Base-by-base conservation (phyloP, 2,329 filamentous ascomycete species). In the Aaosphaeria pasadenensis region DNA sequence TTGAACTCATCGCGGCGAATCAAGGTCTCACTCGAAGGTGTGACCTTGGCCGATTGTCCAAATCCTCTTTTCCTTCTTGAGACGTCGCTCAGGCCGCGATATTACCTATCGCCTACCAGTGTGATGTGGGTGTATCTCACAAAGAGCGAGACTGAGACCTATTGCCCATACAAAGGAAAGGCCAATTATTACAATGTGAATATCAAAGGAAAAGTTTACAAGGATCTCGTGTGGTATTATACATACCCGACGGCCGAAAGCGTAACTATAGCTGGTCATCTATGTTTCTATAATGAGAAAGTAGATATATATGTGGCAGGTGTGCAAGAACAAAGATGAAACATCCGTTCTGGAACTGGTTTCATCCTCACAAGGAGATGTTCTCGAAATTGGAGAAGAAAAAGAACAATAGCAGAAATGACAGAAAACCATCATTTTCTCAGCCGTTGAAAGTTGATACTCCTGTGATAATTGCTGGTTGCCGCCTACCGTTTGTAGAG, bases 221-320 rank as follows among this genome's bases (percentile, higher is more conserved):
- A 75, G 52, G 77, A 86, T 56, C 46, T 83, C 3, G 74, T 84
- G 1, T 88, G 85, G 85, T 86, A 78, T 49, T 88, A 87, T 47
- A 69, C 70, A 11, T 73, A 75, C 7, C 82, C 85, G 3, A 81
- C 77, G 0, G 57, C 72, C 0, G 85, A 87, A 65, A 80, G 79
- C 47, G 76, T 74, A 2, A 67, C 64, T 2, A 72, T 87, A 50
- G 78, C 78, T 1, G 82, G 83, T 2, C 60, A 75, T 42, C 42
- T 85, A 45, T 86, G 83, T 58, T 87, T 87, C 50, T 87, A 86
- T 53, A 85, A 87, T 52, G 85, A 87, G 62, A 84, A 83, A 66
- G 81, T 87, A 1, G 81, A 86, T 50, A 75, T 87, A n/a, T 70
- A 74, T 47, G 54, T 86, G 5, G 80, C 83, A 51, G 83, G 83